A percentile compares a stretch with the other conserved stretches of the same genome.
Conservation (phyloP, 1,139 yeast species). For the Williopsis jadinii region DNA sequence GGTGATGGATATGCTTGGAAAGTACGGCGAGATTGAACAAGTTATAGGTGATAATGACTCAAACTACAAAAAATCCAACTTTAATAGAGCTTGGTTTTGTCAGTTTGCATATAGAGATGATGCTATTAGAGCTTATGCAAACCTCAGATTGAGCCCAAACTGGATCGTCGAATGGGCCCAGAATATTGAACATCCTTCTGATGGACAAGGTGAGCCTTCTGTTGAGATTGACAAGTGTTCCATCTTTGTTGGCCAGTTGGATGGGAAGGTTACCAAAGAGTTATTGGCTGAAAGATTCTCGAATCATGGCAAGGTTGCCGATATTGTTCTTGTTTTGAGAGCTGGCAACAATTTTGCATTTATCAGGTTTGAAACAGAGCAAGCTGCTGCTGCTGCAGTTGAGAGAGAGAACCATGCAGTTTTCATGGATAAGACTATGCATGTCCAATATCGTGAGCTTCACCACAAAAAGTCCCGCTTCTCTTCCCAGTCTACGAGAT, state of each 20-base stretch:
- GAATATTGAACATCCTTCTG: conserved; percentile 48
- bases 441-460: conserved; percentile 73
- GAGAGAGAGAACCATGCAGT: conserved; percentile 77
- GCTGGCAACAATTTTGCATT: conserved; percentile 59
- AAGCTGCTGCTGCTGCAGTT: conserved; percentile 78
- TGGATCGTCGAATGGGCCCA: conserved; percentile 81
- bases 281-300: conserved; percentile 51
- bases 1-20: conserved; percentile 34
- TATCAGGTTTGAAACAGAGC: conserved; percentile 53
- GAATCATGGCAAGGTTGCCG: conserved; percentile 57
- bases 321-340: conserved; percentile 43
- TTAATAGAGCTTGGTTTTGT: conserved; percentile 59
- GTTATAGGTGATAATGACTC: conserved; percentile 44
- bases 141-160: conserved; percentile 42
- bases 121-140: conserved; percentile 82
- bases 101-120: conserved; percentile 84
- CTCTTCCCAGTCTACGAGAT: conserved; percentile 17
- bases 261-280: conserved; percentile 45
- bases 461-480: conserved; percentile 28
- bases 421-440: conserved; percentile 67
- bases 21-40: conserved; percentile 73
- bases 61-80: conserved; percentile 28
- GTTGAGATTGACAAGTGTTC: conserved; percentile 60
- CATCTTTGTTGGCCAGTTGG: conserved; percentile 71
- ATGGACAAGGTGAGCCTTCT: conserved; percentile 16